phyloP scores from a whole-genome alignment of 805 yeast species.

The Saccharomycopsis olivae region DNA sequence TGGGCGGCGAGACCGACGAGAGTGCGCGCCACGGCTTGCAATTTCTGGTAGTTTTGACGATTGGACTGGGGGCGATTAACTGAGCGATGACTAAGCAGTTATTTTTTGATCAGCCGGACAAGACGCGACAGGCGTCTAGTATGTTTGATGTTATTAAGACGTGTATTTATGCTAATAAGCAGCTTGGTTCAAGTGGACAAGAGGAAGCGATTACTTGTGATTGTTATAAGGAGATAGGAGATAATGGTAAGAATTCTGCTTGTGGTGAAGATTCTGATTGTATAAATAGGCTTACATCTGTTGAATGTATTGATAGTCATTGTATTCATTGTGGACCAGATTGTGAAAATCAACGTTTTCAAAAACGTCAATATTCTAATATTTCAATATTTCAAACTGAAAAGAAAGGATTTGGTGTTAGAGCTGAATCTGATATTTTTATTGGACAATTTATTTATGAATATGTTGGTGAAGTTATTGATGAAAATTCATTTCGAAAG shows the following conservation, averaged over 20 bases:
- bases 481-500: constrained; percentile 60
- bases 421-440: constrained; percentile 50
- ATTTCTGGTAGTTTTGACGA: too few species aligned
- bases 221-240: constrained; percentile 45
- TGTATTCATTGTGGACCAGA: constrained; percentile 59
- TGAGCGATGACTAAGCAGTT: too few species aligned
- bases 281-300: constrained; percentile 83
- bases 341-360: constrained; percentile 87
- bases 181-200: constrained; percentile 61
- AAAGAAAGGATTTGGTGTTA: constrained; percentile 80
- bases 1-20: too few species aligned
- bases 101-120: constrained; percentile 34
- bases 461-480: constrained; percentile 89
- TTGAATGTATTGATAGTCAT: constrained; percentile 71
- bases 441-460: constrained; percentile 75
- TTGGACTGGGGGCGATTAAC: too few species aligned
- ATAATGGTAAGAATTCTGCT: constrained; percentile 40
- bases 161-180: constrained; percentile 52
- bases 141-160: constrained; percentile 46
- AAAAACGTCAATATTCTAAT: constrained; percentile 56
- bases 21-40: too few species aligned
- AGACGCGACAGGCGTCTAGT: constrained; percentile 56
- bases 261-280: constrained; percentile 85
- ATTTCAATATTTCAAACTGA: constrained; percentile 81
- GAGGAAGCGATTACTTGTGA: constrained; percentile 88